Percentiles rank a stretch among this genome's conserved stretches.
phyloP scores from a whole-genome alignment of 768 basidiomycete genomes.

The Podaxis mareebaensis region DNA sequence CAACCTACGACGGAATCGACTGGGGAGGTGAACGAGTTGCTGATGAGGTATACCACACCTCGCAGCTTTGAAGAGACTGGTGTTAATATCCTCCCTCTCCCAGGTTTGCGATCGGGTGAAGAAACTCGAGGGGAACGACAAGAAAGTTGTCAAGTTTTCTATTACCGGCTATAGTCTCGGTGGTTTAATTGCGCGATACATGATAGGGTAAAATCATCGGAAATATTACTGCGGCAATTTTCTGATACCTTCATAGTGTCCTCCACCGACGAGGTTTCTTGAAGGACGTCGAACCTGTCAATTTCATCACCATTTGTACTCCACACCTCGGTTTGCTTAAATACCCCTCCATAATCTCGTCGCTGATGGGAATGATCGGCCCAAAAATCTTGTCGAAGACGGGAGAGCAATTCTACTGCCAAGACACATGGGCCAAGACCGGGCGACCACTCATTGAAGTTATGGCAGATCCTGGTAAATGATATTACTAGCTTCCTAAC shows the following conservation, averaged over 20 bases:
- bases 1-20: slow-evolving; percentile 83
- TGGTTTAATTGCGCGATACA: slow-evolving; percentile 79
- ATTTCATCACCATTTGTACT: slow-evolving; percentile 83
- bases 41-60: slow-evolving; percentile 56
- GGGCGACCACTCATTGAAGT: slow-evolving; percentile 72
- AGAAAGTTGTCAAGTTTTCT: slow-evolving; percentile 67
- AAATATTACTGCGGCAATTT: not conserved
- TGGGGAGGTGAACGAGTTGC: slow-evolving; percentile 83
- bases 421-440: slow-evolving; percentile 69
- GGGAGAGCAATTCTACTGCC: slow-evolving; percentile 75
- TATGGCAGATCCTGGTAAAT: slow-evolving; percentile 76
- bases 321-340: slow-evolving; percentile 78
- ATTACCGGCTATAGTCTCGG: slow-evolving; percentile 80
- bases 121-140: slow-evolving; percentile 51
- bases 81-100: not conserved
- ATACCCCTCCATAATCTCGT: slow-evolving; percentile 61
- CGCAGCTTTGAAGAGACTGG: not conserved
- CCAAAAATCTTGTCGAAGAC: slow-evolving; percentile 74
- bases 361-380: slow-evolving; percentile 55
- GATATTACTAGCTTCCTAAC: not conserved
- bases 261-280: slow-evolving; percentile 74
- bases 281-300: slow-evolving; percentile 64
- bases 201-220: slow-evolving; percentile 55
- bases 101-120: slow-evolving; percentile 61
- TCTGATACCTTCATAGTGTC: slow-evolving; percentile 40